These are phyloP conservation scores for Fusarium begoniae DNA, from an alignment of 2,329 filamentous ascomycete genomes.

Conservation along the genomic window DNA sequence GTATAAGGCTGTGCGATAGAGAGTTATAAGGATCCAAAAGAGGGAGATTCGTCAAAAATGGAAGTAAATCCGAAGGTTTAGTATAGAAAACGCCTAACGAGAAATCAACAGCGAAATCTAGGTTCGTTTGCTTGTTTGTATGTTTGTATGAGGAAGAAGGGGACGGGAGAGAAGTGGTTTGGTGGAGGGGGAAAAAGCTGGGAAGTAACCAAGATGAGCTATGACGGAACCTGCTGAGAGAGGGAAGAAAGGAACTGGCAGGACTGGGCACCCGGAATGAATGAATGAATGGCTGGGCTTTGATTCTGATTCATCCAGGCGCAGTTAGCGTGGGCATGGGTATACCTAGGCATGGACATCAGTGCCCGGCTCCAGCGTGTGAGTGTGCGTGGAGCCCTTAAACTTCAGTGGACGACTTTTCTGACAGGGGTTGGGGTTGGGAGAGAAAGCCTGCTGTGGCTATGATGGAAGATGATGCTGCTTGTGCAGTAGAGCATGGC, in stretches of 20 bases:
- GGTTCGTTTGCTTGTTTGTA: constrained; percentile 28
- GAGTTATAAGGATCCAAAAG: constrained; percentile 12
- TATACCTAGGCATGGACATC: not conserved
- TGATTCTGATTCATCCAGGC: not conserved
- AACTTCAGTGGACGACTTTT: constrained; percentile 14
- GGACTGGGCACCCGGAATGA: constrained; percentile 13
- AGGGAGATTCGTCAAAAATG: not conserved
- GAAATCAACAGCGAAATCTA: constrained; percentile 31
- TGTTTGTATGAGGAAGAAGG: constrained; percentile 30
- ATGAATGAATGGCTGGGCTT: constrained; percentile 27
- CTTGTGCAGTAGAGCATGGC: constrained; percentile 17
- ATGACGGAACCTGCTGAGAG: constrained; percentile 39
- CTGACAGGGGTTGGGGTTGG: constrained; percentile 18
- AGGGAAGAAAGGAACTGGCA: constrained; percentile 12
- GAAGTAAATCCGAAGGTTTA: not conserved
- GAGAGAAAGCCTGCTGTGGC: constrained; percentile 30
- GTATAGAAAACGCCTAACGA: constrained; percentile 31
- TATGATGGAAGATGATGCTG: constrained; percentile 39
- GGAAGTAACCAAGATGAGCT: constrained; percentile 20
- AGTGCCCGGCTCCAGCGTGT: constrained; percentile 11
- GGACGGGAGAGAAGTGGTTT: constrained; percentile 12
- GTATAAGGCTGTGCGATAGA: constrained; percentile 17
- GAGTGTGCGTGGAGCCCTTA: constrained; percentile 28
- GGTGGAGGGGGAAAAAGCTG: constrained; percentile 25
- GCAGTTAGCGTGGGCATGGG: constrained; percentile 2